Percentiles rank a stretch among this genome's conserved stretches.
Evolutionary conservation across 805 yeast species (phyloP).

Genomic region (Candida dajiaensis): DNA sequence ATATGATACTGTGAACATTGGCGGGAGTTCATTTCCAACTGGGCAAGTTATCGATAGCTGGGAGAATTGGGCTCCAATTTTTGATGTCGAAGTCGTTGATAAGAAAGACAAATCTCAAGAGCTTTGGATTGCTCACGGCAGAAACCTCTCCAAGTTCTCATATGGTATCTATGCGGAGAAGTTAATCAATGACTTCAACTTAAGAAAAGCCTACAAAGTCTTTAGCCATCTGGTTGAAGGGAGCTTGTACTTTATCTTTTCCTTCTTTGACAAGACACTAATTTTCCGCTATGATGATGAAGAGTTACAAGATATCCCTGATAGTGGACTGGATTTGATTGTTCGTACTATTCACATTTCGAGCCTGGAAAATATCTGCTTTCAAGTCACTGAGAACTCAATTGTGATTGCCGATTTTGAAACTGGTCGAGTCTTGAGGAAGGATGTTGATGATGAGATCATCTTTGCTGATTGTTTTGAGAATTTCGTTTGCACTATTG

Average conservation of each 20-base stretch:
- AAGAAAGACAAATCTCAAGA: constrained; percentile 27
- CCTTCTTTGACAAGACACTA: constrained; percentile 33
- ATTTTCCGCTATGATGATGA: constrained; percentile 29
- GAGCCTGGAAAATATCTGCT: constrained; percentile 13
- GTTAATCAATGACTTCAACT: constrained; percentile 10
- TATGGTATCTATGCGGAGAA: constrained; percentile 16
- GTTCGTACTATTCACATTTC: constrained; percentile 12
- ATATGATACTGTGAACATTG: constrained; percentile 5
- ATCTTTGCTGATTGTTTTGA: constrained; percentile 18
- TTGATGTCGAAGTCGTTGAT: constrained; percentile 34
- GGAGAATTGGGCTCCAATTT: constrained; percentile 43
- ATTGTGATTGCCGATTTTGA: constrained; percentile 17
- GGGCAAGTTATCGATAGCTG: constrained; percentile 23
- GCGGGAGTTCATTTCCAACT: not conserved
- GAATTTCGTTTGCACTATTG: constrained; percentile 6
- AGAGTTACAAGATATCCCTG: constrained; percentile 22
- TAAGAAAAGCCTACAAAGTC: constrained; percentile 14
- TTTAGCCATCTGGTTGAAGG: constrained; percentile 15
- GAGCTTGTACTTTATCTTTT: constrained; percentile 27
- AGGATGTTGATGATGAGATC: constrained; percentile 6
- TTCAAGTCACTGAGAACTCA: constrained; percentile 21
- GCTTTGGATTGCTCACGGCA: constrained; percentile 29
- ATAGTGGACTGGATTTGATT: constrained; percentile 15
- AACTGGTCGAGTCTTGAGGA: constrained; percentile 2
- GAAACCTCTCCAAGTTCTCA: constrained; percentile 12